A percentile compares a stretch with the other conserved stretches of the same genome.
phyloP scores from a whole-genome alignment of 2,329 filamentous ascomycete genomes.

The Arthrobotrys sphaeroides region DNA sequence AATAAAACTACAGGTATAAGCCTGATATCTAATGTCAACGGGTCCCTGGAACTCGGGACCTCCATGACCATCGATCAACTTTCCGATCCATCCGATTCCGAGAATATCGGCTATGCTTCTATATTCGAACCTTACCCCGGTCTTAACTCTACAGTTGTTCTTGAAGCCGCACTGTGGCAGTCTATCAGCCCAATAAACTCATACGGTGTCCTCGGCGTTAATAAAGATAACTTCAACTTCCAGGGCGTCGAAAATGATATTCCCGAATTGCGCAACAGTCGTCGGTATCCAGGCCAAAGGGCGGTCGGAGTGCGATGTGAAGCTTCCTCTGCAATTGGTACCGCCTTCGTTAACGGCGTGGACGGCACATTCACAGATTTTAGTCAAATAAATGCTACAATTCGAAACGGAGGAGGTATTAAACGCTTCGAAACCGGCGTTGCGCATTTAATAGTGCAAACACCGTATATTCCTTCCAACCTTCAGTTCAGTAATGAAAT shows the following conservation, averaged over 20 bases:
- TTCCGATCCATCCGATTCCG: conserved; percentile 20
- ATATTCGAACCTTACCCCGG: conserved; percentile 23
- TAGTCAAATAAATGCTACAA: conserved; percentile 17
- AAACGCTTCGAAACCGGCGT: conserved; percentile 48
- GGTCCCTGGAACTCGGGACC: conserved; percentile 37
- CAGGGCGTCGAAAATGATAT: conserved; percentile 43
- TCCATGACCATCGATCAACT: neutral
- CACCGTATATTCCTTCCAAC: conserved; percentile 1
- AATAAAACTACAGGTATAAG: conserved; percentile 13
- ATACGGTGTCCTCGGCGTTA: conserved; percentile 19
- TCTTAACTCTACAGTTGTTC: conserved; percentile 18
- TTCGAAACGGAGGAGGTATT: conserved; percentile 40
- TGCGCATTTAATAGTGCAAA: conserved; percentile 35
- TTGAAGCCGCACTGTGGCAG: conserved; percentile 43
- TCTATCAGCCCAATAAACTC: conserved; percentile 25
- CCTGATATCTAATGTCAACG: conserved; percentile 39
- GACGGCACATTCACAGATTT: conserved; percentile 35
- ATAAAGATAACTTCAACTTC: conserved; percentile 35
- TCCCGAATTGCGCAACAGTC: conserved; percentile 25
- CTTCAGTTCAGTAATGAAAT: conserved; percentile 1
- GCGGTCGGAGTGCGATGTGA: conserved; percentile 43
- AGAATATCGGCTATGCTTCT: conserved; percentile 37
- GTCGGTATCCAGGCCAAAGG: conserved; percentile 36
- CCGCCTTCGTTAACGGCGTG: conserved; percentile 31
- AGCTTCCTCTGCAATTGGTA: conserved; percentile 45